Percentiles rank a stretch among this genome's conserved stretches.
These are phyloP conservation scores for Sextonia rubra DNA, from an alignment of 164 flowering plant species.

Conservation along the genomic window DNA sequence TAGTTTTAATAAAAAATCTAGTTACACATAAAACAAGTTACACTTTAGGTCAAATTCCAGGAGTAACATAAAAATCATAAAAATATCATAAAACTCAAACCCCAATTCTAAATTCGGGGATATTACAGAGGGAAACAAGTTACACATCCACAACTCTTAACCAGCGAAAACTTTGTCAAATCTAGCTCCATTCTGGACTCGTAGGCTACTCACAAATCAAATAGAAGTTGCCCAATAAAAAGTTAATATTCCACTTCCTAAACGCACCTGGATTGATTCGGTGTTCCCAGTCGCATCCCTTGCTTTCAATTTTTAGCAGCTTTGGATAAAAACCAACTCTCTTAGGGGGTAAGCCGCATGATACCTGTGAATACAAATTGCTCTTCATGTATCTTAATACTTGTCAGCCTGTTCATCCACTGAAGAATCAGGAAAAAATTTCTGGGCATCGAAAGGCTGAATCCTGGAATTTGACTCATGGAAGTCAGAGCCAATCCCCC, in stretches of 20 bases:
- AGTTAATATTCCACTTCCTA: background rate
- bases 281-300: background rate
- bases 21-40: too few species aligned
- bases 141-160: too few species aligned
- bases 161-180: too few species aligned
- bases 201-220: background rate
- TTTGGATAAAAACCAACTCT: background rate
- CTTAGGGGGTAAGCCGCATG: background rate
- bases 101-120: too few species aligned
- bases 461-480: conserved; percentile 30
- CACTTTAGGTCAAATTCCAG: too few species aligned
- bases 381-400: conserved; percentile 2
- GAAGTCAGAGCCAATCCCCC: conserved; percentile 22
- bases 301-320: background rate
- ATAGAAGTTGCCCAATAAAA: background rate
- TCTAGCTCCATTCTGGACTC: background rate
- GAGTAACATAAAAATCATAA: too few species aligned
- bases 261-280: background rate
- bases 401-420: conserved; percentile 11
- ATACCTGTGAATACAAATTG: background rate
- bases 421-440: conserved; percentile 42
- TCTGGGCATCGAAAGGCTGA: conserved; percentile 50
- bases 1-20: too few species aligned
- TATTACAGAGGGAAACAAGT: too few species aligned
- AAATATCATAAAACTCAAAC: too few species aligned